Evolutionary conservation across 1,284 basidiomycete genomes (phyloP).

Genomic region (Hypsizygus ulmarius): DNA sequence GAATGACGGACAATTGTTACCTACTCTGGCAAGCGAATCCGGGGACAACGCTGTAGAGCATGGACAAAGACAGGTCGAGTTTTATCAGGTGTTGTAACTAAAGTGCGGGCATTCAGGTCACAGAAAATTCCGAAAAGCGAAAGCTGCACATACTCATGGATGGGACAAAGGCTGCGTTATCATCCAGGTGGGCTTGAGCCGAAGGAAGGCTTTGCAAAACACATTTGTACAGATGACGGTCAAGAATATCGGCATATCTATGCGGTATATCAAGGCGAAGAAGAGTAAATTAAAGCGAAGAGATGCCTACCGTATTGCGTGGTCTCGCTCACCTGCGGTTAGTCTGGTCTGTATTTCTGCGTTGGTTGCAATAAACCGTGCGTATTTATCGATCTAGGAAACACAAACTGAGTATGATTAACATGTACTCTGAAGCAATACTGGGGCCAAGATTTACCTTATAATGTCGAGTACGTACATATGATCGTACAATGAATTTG

Average conservation of each 20-base stretch:
- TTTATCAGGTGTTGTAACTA: slow-evolving; percentile 77
- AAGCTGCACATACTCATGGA: slow-evolving; percentile 65
- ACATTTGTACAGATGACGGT: slow-evolving; percentile 69
- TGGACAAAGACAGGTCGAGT: slow-evolving; percentile 76
- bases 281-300: neutral
- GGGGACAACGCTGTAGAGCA: slow-evolving; percentile 68
- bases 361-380: slow-evolving; percentile 70
- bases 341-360: slow-evolving; percentile 68
- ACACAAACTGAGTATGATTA: slow-evolving; percentile 20
- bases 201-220: slow-evolving; percentile 80
- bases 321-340: slow-evolving; percentile 76
- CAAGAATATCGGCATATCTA: slow-evolving; percentile 72
- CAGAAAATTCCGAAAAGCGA: neutral
- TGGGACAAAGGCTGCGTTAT: slow-evolving; percentile 65
- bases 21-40: slow-evolving; percentile 72
- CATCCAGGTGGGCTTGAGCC: slow-evolving; percentile 71
- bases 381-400: slow-evolving; percentile 80
- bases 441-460: slow-evolving; percentile 54
- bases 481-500: slow-evolving; percentile 85
- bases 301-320: slow-evolving; percentile 62
- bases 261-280: neutral
- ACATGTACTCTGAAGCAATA: slow-evolving; percentile 1
- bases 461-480: slow-evolving; percentile 80
- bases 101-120: slow-evolving; percentile 8
- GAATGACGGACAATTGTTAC: slow-evolving; percentile 23